These are phyloP conservation scores for Metschnikowia koreensis DNA, from an alignment of 805 yeast genomes.

Conservation along the genomic window DNA sequence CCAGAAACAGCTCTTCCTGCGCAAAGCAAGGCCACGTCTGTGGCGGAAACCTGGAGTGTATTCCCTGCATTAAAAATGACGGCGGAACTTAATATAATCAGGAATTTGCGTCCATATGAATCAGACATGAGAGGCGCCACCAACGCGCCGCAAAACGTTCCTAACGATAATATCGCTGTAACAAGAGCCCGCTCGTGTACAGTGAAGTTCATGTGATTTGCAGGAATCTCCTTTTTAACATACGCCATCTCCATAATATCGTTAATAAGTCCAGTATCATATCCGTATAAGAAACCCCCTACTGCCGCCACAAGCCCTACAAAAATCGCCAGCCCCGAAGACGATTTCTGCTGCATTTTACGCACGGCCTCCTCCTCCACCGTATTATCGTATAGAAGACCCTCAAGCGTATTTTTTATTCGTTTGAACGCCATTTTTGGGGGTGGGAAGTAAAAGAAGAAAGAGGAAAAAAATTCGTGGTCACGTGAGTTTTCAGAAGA, in stretches of 20 bases:
- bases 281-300: slow-evolving; percentile 90
- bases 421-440: slow-evolving; percentile 7
- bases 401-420: slow-evolving; percentile 17
- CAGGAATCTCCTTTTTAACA: slow-evolving; percentile 57
- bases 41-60: slow-evolving; percentile 58
- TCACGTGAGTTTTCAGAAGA: background rate
- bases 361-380: slow-evolving; percentile 36
- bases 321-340: slow-evolving; percentile 61
- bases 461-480: background rate
- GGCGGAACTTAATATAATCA: slow-evolving; percentile 62
- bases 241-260: slow-evolving; percentile 74
- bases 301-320: slow-evolving; percentile 83
- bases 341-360: slow-evolving; percentile 44
- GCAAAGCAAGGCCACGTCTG: slow-evolving; percentile 51
- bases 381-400: slow-evolving; percentile 34
- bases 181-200: slow-evolving; percentile 66
- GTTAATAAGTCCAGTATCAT: slow-evolving; percentile 84
- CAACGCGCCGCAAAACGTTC: slow-evolving; percentile 74
- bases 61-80: slow-evolving; percentile 70
- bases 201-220: slow-evolving; percentile 44
- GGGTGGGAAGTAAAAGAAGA: too few relatives aligned
- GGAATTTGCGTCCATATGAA: slow-evolving; percentile 64
- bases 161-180: slow-evolving; percentile 77
- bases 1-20: slow-evolving; percentile 77
- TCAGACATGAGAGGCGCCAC: slow-evolving; percentile 57